phyloP scores from a whole-genome alignment of 2,329 filamentous ascomycete species.

The Laburnicola sp. region DNA sequence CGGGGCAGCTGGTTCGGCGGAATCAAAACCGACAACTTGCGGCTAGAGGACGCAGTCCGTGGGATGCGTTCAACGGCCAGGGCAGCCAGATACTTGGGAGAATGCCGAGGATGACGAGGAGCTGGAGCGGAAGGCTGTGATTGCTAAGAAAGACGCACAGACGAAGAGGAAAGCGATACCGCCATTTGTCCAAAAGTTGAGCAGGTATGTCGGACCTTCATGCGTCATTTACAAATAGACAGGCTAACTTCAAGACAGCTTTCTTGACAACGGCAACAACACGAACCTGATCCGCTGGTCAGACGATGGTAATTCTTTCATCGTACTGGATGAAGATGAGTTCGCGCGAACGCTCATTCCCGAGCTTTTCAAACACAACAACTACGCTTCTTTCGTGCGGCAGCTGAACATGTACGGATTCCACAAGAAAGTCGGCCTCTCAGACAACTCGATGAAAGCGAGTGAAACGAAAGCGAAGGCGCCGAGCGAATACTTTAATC shows the following conservation, averaged over 20 bases:
- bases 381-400: slow-evolving; percentile 75
- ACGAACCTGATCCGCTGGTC: slow-evolving; percentile 97
- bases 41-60: slow-evolving; percentile 41
- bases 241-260: slow-evolving; percentile 60
- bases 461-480: slow-evolving; percentile 97
- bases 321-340: slow-evolving; percentile 93
- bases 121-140: slow-evolving; percentile 75
- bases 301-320: slow-evolving; percentile 92
- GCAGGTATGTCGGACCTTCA: slow-evolving; percentile 68
- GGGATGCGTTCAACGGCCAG: slow-evolving; percentile 46
- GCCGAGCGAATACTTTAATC: slow-evolving; percentile 96
- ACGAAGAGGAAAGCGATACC: slow-evolving; percentile 93
- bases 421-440: slow-evolving; percentile 66
- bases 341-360: slow-evolving; percentile 75
- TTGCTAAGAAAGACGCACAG: slow-evolving; percentile 85
- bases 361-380: slow-evolving; percentile 78
- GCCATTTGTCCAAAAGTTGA: slow-evolving; percentile 95
- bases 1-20: slow-evolving; percentile 52
- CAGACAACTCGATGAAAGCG: slow-evolving; percentile 96
- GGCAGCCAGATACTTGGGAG: slow-evolving; percentile 56
- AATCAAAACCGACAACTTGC: slow-evolving; percentile 53
- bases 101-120: slow-evolving; percentile 74
- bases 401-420: slow-evolving; percentile 65
- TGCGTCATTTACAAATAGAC: slow-evolving; percentile 5
- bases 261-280: slow-evolving; percentile 89